Conservation (phyloP, 192 early-diverging fungal species). For the Gonapodya prolifera region DNA sequence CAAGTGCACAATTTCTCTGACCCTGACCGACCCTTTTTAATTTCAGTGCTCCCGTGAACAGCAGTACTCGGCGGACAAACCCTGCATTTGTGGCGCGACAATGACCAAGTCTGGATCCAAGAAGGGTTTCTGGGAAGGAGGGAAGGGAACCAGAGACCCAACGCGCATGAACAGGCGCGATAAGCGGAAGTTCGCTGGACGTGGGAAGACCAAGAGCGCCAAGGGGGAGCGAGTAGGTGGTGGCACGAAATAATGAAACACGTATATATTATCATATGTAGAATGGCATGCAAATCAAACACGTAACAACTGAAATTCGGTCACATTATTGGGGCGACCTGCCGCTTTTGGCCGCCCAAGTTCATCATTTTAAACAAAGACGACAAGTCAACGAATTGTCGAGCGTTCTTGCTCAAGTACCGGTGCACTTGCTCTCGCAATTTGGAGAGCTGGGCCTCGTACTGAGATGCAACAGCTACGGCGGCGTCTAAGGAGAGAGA, state of each 20-base stretch:
- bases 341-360: neutral
- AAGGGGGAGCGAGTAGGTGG: constrained; percentile 11
- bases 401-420: constrained; percentile 62
- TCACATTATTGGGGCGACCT: too few species aligned
- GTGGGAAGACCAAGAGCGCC: constrained; percentile 36
- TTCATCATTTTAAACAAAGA: constrained; percentile 32
- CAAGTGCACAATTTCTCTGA: constrained; percentile 17
- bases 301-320: too few species aligned
- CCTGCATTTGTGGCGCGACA: constrained; percentile 55
- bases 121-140: constrained; percentile 78
- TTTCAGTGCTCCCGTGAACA: constrained; percentile 76
- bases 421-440: constrained; percentile 38
- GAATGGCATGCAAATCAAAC: too few species aligned
- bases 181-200: constrained; percentile 41
- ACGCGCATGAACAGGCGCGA: constrained; percentile 66
- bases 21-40: constrained; percentile 68
- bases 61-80: constrained; percentile 25
- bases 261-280: too few species aligned
- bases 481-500: constrained; percentile 10
- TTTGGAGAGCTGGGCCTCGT: constrained; percentile 22
- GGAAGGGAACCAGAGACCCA: constrained; percentile 65
- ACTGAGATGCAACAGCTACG: constrained; percentile 21
- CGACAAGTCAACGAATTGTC: constrained; percentile 58
- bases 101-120: constrained; percentile 19
- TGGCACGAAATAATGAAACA: too few species aligned